phyloP scores from a whole-genome alignment of 495 filamentous ascomycete genomes.

The Xylaria bambusicola region DNA sequence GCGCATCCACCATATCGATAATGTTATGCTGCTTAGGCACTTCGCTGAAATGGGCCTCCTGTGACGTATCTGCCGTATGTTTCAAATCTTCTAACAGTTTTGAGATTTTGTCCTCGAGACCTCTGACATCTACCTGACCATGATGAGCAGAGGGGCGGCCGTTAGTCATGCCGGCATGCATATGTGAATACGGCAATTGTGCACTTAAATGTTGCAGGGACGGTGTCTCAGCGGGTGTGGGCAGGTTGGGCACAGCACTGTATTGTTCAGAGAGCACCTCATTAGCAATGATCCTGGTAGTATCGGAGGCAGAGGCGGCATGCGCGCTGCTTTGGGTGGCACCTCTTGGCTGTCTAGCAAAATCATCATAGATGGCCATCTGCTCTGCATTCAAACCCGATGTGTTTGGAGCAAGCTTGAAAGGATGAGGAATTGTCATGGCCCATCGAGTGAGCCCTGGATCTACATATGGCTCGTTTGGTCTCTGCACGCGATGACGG shows the following conservation, averaged over 20 bases:
- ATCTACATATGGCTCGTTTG: conserved; percentile 82
- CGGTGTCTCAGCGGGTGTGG: conserved; percentile 79
- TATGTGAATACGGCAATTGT: conserved; percentile 63
- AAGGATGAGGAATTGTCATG: conserved; percentile 85
- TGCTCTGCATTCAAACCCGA: conserved; percentile 85
- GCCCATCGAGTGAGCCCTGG: conserved; percentile 80
- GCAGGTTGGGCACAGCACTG: conserved; percentile 70
- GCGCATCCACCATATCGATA: conserved; percentile 62
- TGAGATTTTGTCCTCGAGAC: conserved; percentile 63
- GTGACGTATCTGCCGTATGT: conserved; percentile 60
- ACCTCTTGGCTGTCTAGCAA: conserved; percentile 76
- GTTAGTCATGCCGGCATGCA: conserved; percentile 48
- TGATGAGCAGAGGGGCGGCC: conserved; percentile 57
- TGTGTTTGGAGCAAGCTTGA: conserved; percentile 65
- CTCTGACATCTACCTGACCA: conserved; percentile 66
- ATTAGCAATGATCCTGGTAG: conserved; percentile 54
- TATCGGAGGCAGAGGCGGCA: conserved; percentile 50
- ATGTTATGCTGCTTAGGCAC: conserved; percentile 64
- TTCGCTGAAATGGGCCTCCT: conserved; percentile 70
- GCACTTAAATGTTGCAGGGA: conserved; percentile 65
- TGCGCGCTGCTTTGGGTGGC: conserved; percentile 43
- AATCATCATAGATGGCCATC: conserved; percentile 93
- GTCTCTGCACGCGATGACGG: conserved; percentile 67
- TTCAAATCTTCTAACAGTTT: conserved; percentile 71
- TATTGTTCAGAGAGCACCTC: conserved; percentile 87